phyloP scores from a whole-genome alignment of 2,329 filamentous ascomycete genomes.

The Niveomyces coronatus region DNA sequence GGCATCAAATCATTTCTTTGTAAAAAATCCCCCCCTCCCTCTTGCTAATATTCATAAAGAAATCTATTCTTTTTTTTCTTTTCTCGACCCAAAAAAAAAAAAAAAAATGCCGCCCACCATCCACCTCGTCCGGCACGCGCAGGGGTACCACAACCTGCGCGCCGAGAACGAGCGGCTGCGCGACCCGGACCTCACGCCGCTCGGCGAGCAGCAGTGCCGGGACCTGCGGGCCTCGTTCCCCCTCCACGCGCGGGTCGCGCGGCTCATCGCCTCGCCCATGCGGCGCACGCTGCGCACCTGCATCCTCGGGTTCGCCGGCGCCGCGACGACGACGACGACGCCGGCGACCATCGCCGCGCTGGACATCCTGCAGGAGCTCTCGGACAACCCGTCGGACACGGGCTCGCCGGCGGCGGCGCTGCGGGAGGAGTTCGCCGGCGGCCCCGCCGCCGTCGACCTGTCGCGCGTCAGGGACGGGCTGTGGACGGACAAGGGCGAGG shows the following conservation, averaged over 20 bases:
- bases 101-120: conserved; percentile 41
- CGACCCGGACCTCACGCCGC: conserved; percentile 69
- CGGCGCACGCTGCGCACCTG: conserved; percentile 74
- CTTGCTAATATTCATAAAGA: too few relatives aligned
- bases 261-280: conserved; percentile 69
- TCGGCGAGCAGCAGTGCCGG: conserved; percentile 67
- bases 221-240: conserved; percentile 53
- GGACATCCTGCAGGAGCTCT: conserved; percentile 71
- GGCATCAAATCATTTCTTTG: too few relatives aligned
- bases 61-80: too few relatives aligned
- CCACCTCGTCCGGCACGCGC: conserved; percentile 62
- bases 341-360: conserved; percentile 46
- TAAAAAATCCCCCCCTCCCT: too few relatives aligned
- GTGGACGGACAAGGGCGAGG: conserved; percentile 59
- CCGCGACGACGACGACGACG: conserved; percentile 19
- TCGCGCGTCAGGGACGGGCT: conserved; percentile 42
- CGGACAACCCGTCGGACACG: conserved; percentile 63
- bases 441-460: conserved; percentile 50
- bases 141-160: conserved; percentile 73
- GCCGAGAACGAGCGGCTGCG: conserved; percentile 57
- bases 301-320: conserved; percentile 54
- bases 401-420: conserved; percentile 51
- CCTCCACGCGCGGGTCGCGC: conserved; percentile 51
- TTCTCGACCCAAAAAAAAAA: too few relatives aligned
- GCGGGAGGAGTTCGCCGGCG: conserved; percentile 47